A percentile compares a stretch with the other conserved stretches of the same genome.
These are phyloP conservation scores for Hypoxylon fragiforme DNA, from an alignment of 495 filamentous ascomycete genomes.

Conservation along the genomic window DNA sequence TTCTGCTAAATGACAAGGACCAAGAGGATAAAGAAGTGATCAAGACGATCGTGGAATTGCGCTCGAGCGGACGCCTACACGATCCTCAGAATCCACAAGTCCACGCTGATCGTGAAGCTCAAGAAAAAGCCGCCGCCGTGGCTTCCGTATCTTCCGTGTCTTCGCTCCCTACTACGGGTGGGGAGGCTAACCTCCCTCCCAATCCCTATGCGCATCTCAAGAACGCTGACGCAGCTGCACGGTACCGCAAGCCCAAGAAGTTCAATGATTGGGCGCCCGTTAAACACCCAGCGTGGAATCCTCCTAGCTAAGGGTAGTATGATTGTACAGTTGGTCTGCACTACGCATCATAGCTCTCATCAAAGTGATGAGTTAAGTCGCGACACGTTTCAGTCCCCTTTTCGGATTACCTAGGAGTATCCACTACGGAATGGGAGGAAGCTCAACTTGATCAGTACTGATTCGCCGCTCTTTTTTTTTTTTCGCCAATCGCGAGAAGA, in stretches of 20 bases:
- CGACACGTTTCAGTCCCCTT: background rate
- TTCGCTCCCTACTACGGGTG: slow-evolving; percentile 34
- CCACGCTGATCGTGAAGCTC: slow-evolving; percentile 16
- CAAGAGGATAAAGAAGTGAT: slow-evolving; percentile 60
- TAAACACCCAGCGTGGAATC: slow-evolving; percentile 15
- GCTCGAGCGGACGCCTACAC: slow-evolving; percentile 34
- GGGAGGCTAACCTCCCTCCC: slow-evolving; percentile 37
- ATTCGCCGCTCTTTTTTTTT: slow-evolving; percentile 2
- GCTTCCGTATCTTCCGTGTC: no score
- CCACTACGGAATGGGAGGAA: slow-evolving; percentile 7
- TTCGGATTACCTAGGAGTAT: slow-evolving; percentile 30
- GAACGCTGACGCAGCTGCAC: slow-evolving; percentile 21
- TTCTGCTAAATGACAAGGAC: slow-evolving; percentile 59
- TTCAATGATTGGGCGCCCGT: slow-evolving; percentile 18
- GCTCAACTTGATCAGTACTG: slow-evolving; percentile 1
- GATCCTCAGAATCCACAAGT: slow-evolving; percentile 27
- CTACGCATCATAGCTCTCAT: slow-evolving; percentile 23
- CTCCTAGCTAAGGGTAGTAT: slow-evolving; percentile 7
- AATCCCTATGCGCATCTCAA: slow-evolving; percentile 35
- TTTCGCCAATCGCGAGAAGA: background rate
- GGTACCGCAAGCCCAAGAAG: slow-evolving; percentile 28
- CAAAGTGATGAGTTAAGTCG: slow-evolving; percentile 33
- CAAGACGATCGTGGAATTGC: slow-evolving; percentile 49
- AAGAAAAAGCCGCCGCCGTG: slow-evolving; percentile 17
- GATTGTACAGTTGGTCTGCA: slow-evolving; percentile 6